Conservation (phyloP, 2,329 filamentous ascomycete species). For the Sporothrix schenckii region DNA sequence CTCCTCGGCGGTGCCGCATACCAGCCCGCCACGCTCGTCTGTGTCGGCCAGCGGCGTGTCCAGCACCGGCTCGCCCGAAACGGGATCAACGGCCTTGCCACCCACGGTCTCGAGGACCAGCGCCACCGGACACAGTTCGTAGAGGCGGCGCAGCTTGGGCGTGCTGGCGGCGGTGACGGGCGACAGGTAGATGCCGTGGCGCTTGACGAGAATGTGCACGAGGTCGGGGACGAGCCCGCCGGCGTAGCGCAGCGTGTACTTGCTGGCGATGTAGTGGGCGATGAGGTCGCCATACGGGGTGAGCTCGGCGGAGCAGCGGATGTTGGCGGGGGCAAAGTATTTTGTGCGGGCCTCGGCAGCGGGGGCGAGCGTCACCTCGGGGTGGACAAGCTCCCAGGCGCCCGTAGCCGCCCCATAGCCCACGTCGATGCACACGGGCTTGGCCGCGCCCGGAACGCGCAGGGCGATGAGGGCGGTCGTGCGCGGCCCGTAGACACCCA, state of each 20-base stretch:
- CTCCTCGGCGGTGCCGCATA: conserved; percentile 56
- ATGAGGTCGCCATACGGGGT: conserved; percentile 55
- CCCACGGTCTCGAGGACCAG: conserved; percentile 63
- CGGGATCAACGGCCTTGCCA: conserved; percentile 57
- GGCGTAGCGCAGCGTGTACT: conserved; percentile 63
- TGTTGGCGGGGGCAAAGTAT: conserved; percentile 66
- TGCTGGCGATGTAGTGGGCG: conserved; percentile 52
- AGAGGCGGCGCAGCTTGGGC: conserved; percentile 62
- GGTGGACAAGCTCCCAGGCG: conserved; percentile 48
- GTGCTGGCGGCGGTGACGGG: conserved; percentile 56
- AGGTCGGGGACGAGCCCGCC: conserved; percentile 65
- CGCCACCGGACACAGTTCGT: conserved; percentile 63
- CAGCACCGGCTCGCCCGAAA: conserved; percentile 48
- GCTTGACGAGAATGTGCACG: conserved; percentile 62
- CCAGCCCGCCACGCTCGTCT: conserved; percentile 55
- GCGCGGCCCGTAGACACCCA: conserved; percentile 59
- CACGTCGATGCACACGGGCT: conserved; percentile 56
- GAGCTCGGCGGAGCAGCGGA: conserved; percentile 59
- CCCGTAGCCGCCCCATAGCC: conserved; percentile 40
- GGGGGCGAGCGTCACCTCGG: conserved; percentile 45
- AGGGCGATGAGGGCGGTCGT: conserved; percentile 60
- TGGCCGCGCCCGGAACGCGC: conserved; percentile 47
- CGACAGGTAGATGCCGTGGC: conserved; percentile 63
- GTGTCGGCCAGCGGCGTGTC: conserved; percentile 46
- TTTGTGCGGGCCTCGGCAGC: conserved; percentile 49